Percentiles rank a stretch among this genome's conserved stretches.
phyloP scores from a whole-genome alignment of 495 filamentous ascomycete species.

The Chaetomium cochliodes region DNA sequence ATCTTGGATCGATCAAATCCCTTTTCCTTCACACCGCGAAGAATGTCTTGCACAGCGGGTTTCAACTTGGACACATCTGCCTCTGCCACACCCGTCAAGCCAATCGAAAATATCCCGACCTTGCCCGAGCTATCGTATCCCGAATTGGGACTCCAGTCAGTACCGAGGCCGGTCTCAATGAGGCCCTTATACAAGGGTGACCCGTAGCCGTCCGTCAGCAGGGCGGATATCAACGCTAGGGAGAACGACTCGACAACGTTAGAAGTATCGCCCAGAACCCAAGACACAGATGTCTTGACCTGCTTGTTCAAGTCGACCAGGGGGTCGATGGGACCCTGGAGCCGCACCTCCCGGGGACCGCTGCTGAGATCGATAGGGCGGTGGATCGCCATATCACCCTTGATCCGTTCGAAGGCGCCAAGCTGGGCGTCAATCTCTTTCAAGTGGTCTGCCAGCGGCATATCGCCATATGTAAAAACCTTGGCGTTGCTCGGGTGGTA shows the following conservation, averaged over 20 bases:
- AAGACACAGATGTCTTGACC: conserved; percentile 88
- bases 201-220: conserved; percentile 90
- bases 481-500: conserved; percentile 98
- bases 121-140: conserved; percentile 79
- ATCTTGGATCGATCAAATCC: conserved; percentile 89
- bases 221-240: conserved; percentile 70
- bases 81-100: conserved; percentile 79
- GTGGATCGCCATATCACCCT: conserved; percentile 70
- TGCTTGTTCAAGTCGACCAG: conserved; percentile 81
- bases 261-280: conserved; percentile 79
- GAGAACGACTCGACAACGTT: conserved; percentile 86
- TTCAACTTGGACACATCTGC: conserved; percentile 75
- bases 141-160: conserved; percentile 90
- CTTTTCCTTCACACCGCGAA: conserved; percentile 61
- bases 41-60: conserved; percentile 64
- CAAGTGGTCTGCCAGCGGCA: conserved; percentile 78
- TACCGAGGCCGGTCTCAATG: conserved; percentile 86
- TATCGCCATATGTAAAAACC: conserved; percentile 91
- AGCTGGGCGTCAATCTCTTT: conserved; percentile 71
- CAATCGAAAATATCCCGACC: conserved; percentile 81
- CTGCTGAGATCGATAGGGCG: conserved; percentile 67
- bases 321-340: conserved; percentile 84
- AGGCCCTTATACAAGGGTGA: conserved; percentile 89
- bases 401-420: conserved; percentile 64
- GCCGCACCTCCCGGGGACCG: conserved; percentile 64